Base-by-base conservation (phyloP, 768 basidiomycete genomes). In the Auricularia sp. region DNA sequence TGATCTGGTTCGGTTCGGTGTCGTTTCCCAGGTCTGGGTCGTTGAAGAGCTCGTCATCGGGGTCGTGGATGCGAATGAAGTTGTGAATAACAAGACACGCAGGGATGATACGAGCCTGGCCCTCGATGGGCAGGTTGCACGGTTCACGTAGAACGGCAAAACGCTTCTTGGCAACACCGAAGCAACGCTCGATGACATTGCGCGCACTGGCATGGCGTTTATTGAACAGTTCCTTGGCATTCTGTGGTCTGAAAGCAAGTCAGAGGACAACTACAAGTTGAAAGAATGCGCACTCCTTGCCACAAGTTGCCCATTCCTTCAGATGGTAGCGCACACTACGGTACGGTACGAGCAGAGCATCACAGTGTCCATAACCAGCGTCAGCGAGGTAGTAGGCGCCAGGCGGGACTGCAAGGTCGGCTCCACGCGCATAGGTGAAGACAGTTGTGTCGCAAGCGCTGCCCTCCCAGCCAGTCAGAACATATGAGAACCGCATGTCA, bases 241-340 rank as follows among this genome's bases (percentile, higher is more conserved):
- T 71, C 45, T 67, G 36, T 21, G 70, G 71, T 39, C 66, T 68
- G 42, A 1, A 58, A 66, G 21, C 13, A 13, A 24, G 11, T 62
- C 29, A 66, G 34, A 51, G 34, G 63, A 10, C 21, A 4, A 51
- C 11, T 54, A 44, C 18, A 44, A 44, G 8, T 10, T 10, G 8
- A 10, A 10, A 44, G 8, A 10, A 18, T 44, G 44, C 44, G 18
- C 18, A 44, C 44, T 18, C 18, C 21, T n/a, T 21, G 21, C 54
- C 13, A 11, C 16, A 18, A 5, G 56, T 14, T 14, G 13, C 24
- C 74, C 75, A 77, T 63, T 78, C 77, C 45, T 54, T 39, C 8
- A 77, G 65, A 65, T 78, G 77, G 67, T 77, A 78, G 2, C 70
- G 68, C 0, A 73, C 70, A 45, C 70, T 69, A 8, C 71, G 70